phyloP scores from a whole-genome alignment of 106 monocot species.

The Phalaenopsis equestris region DNA sequence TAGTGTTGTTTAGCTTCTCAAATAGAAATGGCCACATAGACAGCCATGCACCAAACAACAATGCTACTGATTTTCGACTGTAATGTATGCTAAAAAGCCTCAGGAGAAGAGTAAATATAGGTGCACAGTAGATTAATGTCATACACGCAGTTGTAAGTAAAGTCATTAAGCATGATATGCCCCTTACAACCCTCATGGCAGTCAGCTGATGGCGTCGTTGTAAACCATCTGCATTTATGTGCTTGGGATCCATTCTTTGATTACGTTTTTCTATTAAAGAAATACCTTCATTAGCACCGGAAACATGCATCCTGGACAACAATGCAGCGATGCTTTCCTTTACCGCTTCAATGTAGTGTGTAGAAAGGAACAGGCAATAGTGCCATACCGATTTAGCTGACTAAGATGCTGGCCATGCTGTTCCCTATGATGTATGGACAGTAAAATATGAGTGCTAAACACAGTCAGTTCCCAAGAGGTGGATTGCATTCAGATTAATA shows the following conservation, averaged over 20 bases:
- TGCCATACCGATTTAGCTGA: background rate
- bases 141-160: slow-evolving; percentile 70
- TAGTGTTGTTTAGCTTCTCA: slow-evolving; percentile 91
- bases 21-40: slow-evolving; percentile 90
- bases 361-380: background rate
- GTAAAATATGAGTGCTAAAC: background rate
- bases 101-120: slow-evolving; percentile 39
- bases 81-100: slow-evolving; percentile 67
- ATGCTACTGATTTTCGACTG: slow-evolving; percentile 54
- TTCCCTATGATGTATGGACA: background rate
- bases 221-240: slow-evolving; percentile 7
- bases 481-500: background rate
- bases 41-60: slow-evolving; percentile 75
- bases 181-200: slow-evolving; percentile 47
- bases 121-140: slow-evolving; percentile 69
- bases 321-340: background rate
- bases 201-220: slow-evolving; percentile 58
- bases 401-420: background rate
- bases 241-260: background rate
- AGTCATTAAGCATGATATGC: slow-evolving; percentile 48
- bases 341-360: background rate
- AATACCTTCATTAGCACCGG: background rate
- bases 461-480: background rate
- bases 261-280: background rate
- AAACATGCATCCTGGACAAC: background rate